Base-by-base conservation (phyloP, 2,329 filamentous ascomycete species). In the Alternaria postmessia region DNA sequence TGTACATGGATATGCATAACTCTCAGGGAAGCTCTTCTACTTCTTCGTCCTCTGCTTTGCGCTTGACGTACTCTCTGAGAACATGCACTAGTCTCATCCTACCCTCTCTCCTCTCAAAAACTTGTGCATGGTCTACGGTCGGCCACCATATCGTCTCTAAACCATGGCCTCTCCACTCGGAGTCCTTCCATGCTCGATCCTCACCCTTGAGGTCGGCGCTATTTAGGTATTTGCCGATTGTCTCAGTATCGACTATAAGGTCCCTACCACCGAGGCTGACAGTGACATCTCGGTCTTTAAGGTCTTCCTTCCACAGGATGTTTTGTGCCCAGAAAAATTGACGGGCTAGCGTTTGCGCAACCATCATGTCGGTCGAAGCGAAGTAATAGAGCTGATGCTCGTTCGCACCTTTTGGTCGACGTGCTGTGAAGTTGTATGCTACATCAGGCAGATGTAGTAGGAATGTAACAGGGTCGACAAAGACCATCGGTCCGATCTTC, bases 301-400 rank as follows among this genome's bases (percentile, higher is more conserved):
- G 74, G 62, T 91, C 87, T 48, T 91, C 87, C 66, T 86, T 87
- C 89, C 90, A 92, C 7, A 91, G 78, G 39, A 90, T 86, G 64
- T 89, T 91, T 66, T 91, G 84, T 26, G 82, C 82, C 90, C 90
- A 92, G 77, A 91, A 91, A 78, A 92, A 91, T 67, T 88, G 84
- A 3, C 89, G 80, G 0, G 84, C 86, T 1, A 92, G 79, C 9
- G 86, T 87, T 57, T 89, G 84, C 9, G 89, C 85, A 2, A 91
- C 87, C 2, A 88, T 88, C 28, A 88, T 86, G 66, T 92, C 90
- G 54, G 84, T 88, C 44, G 84, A 87, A 6, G 87, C 90, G 72
- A 91, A 91, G 68, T 90, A 92, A 82, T 87, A 89, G 14, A 92
- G 79, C 72, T 89, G 85, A 80, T 86, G 88, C 75, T 92, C 88